Evolutionary conservation across 768 basidiomycete genomes (phyloP).

Genomic region (Lyophyllum atratum): DNA sequence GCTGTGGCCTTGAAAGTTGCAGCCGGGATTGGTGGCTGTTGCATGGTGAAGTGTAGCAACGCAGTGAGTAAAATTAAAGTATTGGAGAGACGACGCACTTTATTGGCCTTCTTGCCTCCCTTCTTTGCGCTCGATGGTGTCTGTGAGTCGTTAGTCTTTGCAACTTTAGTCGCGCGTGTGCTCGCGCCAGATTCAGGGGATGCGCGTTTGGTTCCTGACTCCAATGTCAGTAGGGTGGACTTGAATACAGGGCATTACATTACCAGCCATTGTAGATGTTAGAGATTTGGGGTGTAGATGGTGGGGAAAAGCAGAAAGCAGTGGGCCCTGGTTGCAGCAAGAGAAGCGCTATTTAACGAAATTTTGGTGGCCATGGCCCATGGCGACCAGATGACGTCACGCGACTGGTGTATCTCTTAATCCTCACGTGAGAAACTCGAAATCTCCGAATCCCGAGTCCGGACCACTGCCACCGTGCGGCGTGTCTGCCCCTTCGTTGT

Average conservation of each 20-base stretch:
- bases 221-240: background rate
- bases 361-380: conserved; percentile 2
- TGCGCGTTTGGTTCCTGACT: conserved; percentile 45
- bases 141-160: conserved; percentile 43
- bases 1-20: conserved; percentile 65
- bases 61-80: conserved; percentile 5
- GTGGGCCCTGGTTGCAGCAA: conserved; percentile 1
- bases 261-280: conserved; percentile 13
- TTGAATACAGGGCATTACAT: background rate
- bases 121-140: conserved; percentile 33
- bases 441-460: no score
- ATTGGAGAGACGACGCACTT: conserved; percentile 35
- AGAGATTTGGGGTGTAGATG: background rate
- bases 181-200: conserved; percentile 37
- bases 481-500: background rate
- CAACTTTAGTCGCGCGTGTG: conserved; percentile 50
- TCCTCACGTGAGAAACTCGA: background rate
- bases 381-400: conserved; percentile 21
- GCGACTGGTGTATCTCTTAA: conserved; percentile 5
- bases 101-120: conserved; percentile 43
- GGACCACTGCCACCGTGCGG: no score
- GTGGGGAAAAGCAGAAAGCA: background rate
- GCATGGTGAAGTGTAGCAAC: background rate
- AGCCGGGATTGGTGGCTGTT: conserved; percentile 46
- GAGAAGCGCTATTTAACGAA: conserved; percentile 7